Conservation (phyloP, 306 rosid genomes). For the Gleditsia sinensis region DNA sequence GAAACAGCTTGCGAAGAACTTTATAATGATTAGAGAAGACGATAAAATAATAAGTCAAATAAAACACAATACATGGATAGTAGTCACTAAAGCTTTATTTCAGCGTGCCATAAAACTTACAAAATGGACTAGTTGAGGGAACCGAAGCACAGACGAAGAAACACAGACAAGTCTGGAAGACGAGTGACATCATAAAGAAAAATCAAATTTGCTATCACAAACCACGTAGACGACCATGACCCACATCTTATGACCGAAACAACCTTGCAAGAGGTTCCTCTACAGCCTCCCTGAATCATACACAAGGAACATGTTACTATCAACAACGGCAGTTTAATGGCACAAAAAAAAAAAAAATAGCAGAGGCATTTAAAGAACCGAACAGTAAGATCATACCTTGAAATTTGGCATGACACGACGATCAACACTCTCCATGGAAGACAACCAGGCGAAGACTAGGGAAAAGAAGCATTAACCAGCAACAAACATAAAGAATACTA, state of each 20-base stretch:
- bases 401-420: slow-evolving; percentile 26
- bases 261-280: slow-evolving; percentile 26
- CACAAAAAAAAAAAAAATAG: neutral
- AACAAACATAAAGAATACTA: neutral
- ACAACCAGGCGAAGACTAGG: slow-evolving; percentile 29
- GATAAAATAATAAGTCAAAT: slow-evolving; percentile 15
- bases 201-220: slow-evolving; percentile 8
- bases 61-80: neutral
- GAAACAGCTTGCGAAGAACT: neutral
- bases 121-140: slow-evolving; percentile 10
- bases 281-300: slow-evolving; percentile 43
- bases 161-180: neutral
- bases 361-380: neutral
- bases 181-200: neutral
- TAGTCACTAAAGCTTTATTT: neutral
- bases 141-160: neutral
- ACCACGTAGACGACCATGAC: slow-evolving; percentile 17
- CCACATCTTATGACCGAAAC: slow-evolving; percentile 10
- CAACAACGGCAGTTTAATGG: slow-evolving; percentile 2
- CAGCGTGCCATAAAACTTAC: slow-evolving; percentile 4
- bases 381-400: slow-evolving; percentile 40
- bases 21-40: neutral
- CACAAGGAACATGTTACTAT: slow-evolving; percentile 15
- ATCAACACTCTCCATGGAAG: slow-evolving; percentile 41
- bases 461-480: slow-evolving; percentile 29